A percentile compares a stretch with the other conserved stretches of the same genome.
Evolutionary conservation across 805 yeast species (phyloP).

Genomic region (Zygoascus flipseniorum): DNA sequence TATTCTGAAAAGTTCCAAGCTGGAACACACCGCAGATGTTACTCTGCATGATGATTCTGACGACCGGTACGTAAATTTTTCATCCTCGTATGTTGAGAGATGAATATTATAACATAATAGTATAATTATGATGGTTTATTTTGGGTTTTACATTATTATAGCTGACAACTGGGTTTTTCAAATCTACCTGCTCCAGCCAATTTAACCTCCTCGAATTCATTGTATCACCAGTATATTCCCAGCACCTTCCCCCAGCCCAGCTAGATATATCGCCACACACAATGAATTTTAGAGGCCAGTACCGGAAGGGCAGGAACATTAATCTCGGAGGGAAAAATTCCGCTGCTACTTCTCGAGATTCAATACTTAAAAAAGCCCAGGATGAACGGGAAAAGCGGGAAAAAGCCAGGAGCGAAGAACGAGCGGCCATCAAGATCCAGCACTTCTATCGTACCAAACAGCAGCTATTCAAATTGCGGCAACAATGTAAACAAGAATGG

Average conservation of each 20-base stretch:
- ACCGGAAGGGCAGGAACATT: slow-evolving; percentile 47
- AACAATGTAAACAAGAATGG: not conserved
- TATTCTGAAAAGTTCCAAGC: not conserved
- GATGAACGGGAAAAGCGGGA: slow-evolving; percentile 62
- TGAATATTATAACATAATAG: not conserved
- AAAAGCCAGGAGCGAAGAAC: slow-evolving; percentile 38
- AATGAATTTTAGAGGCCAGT: slow-evolving; percentile 58
- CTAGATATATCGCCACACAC: not conserved
- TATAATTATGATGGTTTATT: not conserved
- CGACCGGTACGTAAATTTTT: not conserved
- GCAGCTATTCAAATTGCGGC: not conserved
- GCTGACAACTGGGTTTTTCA: too few relatives aligned
- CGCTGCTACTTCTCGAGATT: slow-evolving; percentile 25
- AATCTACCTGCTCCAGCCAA: too few relatives aligned
- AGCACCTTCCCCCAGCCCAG: not conserved
- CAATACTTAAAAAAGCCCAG: slow-evolving; percentile 55
- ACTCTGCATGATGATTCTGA: not conserved
- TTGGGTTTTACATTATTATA: too few relatives aligned
- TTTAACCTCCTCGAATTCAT: too few relatives aligned
- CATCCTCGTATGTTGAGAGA: not conserved
- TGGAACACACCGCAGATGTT: not conserved
- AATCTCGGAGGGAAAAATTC: slow-evolving; percentile 50
- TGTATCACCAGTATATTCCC: not conserved
- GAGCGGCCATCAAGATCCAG: slow-evolving; percentile 46
- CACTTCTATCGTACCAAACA: slow-evolving; percentile 31